phyloP scores from a whole-genome alignment of 2,329 filamentous ascomycete species.

The Penicillium psychrosexuale region DNA sequence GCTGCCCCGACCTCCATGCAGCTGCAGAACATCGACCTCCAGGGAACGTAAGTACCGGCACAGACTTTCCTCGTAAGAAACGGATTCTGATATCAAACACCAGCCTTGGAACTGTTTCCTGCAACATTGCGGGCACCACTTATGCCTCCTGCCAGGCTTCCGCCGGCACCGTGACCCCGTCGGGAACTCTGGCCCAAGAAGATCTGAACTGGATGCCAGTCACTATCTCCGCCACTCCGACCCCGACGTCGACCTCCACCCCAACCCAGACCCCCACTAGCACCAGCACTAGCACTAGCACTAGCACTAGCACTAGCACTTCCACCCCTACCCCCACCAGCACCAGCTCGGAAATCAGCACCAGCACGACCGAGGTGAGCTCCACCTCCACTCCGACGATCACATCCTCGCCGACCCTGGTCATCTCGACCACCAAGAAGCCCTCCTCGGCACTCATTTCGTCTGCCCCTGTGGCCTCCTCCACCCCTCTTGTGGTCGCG shows the following conservation, averaged over 20 bases:
- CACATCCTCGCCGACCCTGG: slow-evolving; percentile 4
- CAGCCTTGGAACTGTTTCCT: slow-evolving; percentile 22
- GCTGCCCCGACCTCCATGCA: slow-evolving; percentile 21
- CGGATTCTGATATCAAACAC: neutral
- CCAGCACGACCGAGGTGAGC: neutral
- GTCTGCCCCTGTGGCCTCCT: slow-evolving; percentile 15
- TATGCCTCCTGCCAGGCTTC: slow-evolving; percentile 24
- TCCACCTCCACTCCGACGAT: slow-evolving; percentile 11
- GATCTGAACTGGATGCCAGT: slow-evolving; percentile 28
- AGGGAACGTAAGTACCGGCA: slow-evolving; percentile 18
- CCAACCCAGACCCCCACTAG: slow-evolving; percentile 14
- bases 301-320: slow-evolving; percentile 8
- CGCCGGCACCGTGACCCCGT: slow-evolving; percentile 18
- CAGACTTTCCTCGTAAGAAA: neutral
- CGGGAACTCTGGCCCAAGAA: slow-evolving; percentile 14
- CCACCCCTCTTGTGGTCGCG: slow-evolving; percentile 6
- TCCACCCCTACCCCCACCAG: slow-evolving; percentile 10
- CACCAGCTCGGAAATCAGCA: slow-evolving; percentile 8
- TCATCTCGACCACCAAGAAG: slow-evolving; percentile 15
- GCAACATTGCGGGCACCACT: slow-evolving; percentile 26
- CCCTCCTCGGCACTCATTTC: slow-evolving; percentile 13
- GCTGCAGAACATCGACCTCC: slow-evolving; percentile 15
- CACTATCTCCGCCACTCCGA: slow-evolving; percentile 23
- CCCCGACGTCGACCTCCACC: slow-evolving; percentile 19
- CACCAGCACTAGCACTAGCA: slow-evolving; percentile 2